Evolutionary conservation across 192 early-diverging fungal species (phyloP).

Genomic region (Coemansia sp.): DNA sequence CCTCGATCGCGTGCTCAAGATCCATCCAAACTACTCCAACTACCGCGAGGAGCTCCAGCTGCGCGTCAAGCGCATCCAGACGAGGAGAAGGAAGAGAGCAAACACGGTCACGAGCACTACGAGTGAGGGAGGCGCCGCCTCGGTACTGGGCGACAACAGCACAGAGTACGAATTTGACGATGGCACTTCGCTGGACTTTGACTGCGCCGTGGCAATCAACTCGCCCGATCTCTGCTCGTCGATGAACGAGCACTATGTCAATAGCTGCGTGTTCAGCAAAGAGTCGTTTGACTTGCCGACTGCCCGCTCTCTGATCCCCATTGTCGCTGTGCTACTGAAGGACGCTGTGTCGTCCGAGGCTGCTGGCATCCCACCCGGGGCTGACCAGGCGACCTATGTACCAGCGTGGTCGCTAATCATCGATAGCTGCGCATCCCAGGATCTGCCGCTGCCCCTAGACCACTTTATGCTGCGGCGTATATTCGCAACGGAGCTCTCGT

Average conservation of each 20-base stretch:
- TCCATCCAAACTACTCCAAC: conserved; percentile 46
- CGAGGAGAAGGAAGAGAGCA: conserved; percentile 6
- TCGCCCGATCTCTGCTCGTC: conserved; percentile 41
- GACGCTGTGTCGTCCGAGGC: conserved; percentile 42
- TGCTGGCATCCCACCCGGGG: not conserved
- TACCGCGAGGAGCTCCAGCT: conserved; percentile 44
- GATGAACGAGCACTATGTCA: conserved; percentile 41
- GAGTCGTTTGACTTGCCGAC: conserved; percentile 43
- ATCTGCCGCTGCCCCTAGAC: conserved; percentile 40
- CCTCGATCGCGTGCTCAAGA: conserved; percentile 45
- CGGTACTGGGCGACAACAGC: not conserved
- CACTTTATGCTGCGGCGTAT: conserved; percentile 50
- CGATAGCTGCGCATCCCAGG: conserved; percentile 19
- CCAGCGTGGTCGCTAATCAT: conserved; percentile 20
- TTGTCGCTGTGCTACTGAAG: conserved; percentile 53
- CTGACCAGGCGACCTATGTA: conserved; percentile 1
- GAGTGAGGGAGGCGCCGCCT: not conserved
- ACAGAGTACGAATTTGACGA: not conserved
- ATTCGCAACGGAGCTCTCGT: conserved; percentile 43
- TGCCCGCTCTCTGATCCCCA: conserved; percentile 44
- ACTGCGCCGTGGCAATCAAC: conserved; percentile 45
- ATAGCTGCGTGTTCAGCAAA: conserved; percentile 42
- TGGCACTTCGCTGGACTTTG: conserved; percentile 42
- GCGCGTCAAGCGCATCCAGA: conserved; percentile 28
- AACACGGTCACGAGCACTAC: not conserved